Evolutionary conservation across 2,329 filamentous ascomycete species (phyloP), one percentile per base, ranked within the genome.

Genomic region (Dactylella cylindrospora): DNA sequence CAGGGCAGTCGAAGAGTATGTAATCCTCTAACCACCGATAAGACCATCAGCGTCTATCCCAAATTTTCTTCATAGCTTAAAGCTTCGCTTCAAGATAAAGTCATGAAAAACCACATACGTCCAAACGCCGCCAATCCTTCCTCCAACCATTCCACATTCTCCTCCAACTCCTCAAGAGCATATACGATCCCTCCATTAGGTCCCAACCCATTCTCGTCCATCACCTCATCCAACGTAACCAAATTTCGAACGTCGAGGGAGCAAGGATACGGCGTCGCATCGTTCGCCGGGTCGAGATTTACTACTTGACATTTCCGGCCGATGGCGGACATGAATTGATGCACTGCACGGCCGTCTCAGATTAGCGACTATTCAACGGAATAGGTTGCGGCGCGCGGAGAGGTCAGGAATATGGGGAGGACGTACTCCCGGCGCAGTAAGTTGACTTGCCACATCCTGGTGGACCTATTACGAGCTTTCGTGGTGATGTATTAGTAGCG

Each of bases 281-380:
- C 91, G 77, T 98, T 98, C 50, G 93, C 93, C 20, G 93, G 93
- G 74, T 98, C 93, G 67, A 98, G 84, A 72, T 98, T 98, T 59
- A 96, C 88, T 29, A 97, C 84, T 12, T 89, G 94, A 77, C 89
- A 95, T 73, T 94, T 90, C 53, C 93, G 86, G 62, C 90, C 90
- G 72, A 98, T 95, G 66, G 93, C 91, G 67, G 85, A 85, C 79
- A 97, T 86, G 76, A 98, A 98, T 76, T 98, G 93, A 71, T 96
- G 88, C 87, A 98, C 83, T 85, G 17, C n/a, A 59, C 7, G 20
- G 40, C 39, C 3, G 20, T 9, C 43, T 31, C 22, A 23, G 28
- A 12, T 31, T 12, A 7, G 22, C 15, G 33, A n/a, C 10, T n/a
- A 23, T 40, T 51, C 17, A 39, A 25, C 9, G 19, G 3, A 31